phyloP scores from a whole-genome alignment of 2,329 filamentous ascomycete species.

The Aspergillus clavatus region DNA sequence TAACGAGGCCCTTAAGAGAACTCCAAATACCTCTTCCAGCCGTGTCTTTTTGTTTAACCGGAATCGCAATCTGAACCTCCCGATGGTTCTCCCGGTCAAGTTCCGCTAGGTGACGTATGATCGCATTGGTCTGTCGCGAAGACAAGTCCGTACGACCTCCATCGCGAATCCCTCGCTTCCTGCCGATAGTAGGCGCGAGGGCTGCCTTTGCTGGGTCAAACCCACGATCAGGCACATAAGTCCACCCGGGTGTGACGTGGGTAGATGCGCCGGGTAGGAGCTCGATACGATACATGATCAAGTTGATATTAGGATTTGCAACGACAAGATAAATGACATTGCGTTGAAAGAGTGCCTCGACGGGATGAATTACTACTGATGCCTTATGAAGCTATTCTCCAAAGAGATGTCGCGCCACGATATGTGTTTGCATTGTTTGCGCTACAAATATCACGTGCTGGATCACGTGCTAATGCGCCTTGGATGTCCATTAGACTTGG shows the following conservation, averaged over 20 bases:
- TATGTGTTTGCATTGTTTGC: slow-evolving; percentile 20
- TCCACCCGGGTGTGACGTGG: slow-evolving; percentile 77
- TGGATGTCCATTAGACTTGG: too few species aligned
- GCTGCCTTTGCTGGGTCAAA: slow-evolving; percentile 54
- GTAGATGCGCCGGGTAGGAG: slow-evolving; percentile 69
- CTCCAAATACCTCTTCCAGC: slow-evolving; percentile 34
- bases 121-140: slow-evolving; percentile 76
- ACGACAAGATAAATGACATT: neutral
- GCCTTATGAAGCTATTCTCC: neutral
- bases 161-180: slow-evolving; percentile 68
- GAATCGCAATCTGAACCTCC: slow-evolving; percentile 67
- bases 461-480: too few species aligned
- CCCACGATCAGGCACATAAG: slow-evolving; percentile 75
- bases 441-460: too few species aligned
- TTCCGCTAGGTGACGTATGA: slow-evolving; percentile 74
- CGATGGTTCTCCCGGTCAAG: slow-evolving; percentile 75
- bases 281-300: slow-evolving; percentile 66
- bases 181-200: slow-evolving; percentile 48
- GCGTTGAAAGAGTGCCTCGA: neutral
- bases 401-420: neutral
- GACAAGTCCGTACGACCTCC: slow-evolving; percentile 61
- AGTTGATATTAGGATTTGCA: neutral
- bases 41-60: slow-evolving; percentile 48
- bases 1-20: neutral
- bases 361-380: neutral